These are phyloP conservation scores for Zygosaccharomyces pseudobailii DNA, from an alignment of 1,139 yeast species.

Conservation along the genomic window DNA sequence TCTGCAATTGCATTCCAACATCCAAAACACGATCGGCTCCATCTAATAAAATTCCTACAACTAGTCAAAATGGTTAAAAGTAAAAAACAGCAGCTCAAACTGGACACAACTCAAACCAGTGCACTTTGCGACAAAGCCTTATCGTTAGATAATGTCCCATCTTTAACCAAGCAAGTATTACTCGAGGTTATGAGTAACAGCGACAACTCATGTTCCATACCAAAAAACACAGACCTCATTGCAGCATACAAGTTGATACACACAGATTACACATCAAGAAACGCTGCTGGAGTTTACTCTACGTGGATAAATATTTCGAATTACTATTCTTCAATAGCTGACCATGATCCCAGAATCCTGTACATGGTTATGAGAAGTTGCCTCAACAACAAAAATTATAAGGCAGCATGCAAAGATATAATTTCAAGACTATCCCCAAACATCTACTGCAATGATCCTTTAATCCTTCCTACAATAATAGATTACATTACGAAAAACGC, in stretches of 20 bases:
- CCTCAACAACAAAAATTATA: constrained; percentile 35
- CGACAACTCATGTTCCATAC: neutral
- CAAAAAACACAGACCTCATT: constrained; percentile 13
- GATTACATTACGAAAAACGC: constrained; percentile 32
- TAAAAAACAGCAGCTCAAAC: neutral
- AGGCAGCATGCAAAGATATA: constrained; percentile 30
- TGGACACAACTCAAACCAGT: constrained; percentile 15
- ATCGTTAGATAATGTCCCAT: constrained; percentile 12
- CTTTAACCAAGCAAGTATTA: constrained; percentile 15
- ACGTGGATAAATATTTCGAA: constrained; percentile 27
- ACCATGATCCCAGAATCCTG: constrained; percentile 29
- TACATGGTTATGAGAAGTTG: constrained; percentile 34
- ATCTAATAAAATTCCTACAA: constrained; percentile 14
- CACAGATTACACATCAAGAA: constrained; percentile 21
- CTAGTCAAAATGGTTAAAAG: constrained; percentile 11
- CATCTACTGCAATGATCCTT: constrained; percentile 37
- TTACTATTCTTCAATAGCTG: constrained; percentile 14
- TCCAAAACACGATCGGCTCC: constrained; percentile 19
- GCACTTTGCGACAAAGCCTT: constrained; percentile 21
- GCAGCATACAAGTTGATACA: constrained; percentile 24
- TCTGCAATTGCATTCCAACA: constrained; percentile 18
- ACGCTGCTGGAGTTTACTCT: constrained; percentile 27
- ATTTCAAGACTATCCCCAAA: constrained; percentile 34
- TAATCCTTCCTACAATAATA: constrained; percentile 36
- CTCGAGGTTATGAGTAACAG: constrained; percentile 14